Evolutionary conservation across 345 rosid genomes (phyloP), one percentile per base, ranked within the genome.

Genomic region (Clarkia xantiana): DNA sequence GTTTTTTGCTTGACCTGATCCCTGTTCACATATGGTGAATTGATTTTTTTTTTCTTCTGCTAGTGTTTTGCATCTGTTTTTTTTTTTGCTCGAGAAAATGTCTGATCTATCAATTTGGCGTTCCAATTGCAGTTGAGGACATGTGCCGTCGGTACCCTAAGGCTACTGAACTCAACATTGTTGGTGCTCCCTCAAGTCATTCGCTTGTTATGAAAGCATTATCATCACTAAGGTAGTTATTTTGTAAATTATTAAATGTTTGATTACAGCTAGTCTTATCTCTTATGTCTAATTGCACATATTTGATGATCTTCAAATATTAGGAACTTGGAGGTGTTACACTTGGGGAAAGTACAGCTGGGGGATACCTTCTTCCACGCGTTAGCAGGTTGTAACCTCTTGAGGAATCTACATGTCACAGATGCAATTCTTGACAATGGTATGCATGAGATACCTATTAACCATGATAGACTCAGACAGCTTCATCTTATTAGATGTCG

Each of bases 131-230:
- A 93, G 96, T 93, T 67, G 94, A 78, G 74, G 86, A 82, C 63
- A 76, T 93, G 79, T 93, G 96, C 67, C 67, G 9, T 43, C 77
- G 94, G 49, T 84, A 87, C 62, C 95, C 96, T 34, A 82, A 82
- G 66, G 95, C 95, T 42, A 70, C 80, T 47, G 96, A 87, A 70
- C 88, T 87, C 62, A 86, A 82, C 67, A 56, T 93, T 45, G 61
- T 51, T 58, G 86, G 90, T 36, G 68, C 86, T 60, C 71, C 85
- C 61, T 54, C 67, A 53, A 69, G 72, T 20, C 72, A 84, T 64
- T 51, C 70, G 40, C 81, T 87, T 46, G 90, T 81, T 60, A 75
- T 76, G 94, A 72, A 62, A 76, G 86, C 94, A 40, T 66, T 78
- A 47, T 75, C 80, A 23, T 76, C 78, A 3, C 63, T 93, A 50